Evolutionary conservation across 306 rosid species (phyloP).

Genomic region (Delonix regia): DNA sequence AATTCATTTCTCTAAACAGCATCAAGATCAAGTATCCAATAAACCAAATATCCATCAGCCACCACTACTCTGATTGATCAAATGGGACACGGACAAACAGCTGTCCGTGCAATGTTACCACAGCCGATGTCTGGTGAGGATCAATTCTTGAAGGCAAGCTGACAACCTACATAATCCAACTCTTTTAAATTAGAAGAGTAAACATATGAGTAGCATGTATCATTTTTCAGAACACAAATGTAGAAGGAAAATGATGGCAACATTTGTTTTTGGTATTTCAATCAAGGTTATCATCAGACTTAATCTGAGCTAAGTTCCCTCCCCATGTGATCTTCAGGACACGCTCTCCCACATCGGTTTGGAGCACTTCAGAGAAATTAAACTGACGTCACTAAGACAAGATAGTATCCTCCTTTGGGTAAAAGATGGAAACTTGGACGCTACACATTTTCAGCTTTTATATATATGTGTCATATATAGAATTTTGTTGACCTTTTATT

Average conservation of each 20-base stretch:
- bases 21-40: conserved; percentile 22
- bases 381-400: not conserved
- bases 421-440: not conserved
- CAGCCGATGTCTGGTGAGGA: conserved; percentile 96
- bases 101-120: conserved; percentile 96
- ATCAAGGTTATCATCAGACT: not conserved
- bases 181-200: not conserved
- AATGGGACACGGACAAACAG: conserved; percentile 94
- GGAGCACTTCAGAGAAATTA: not conserved
- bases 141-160: conserved; percentile 90
- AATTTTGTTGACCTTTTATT: not conserved
- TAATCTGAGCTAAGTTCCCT: not conserved
- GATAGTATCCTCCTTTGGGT: not conserved
- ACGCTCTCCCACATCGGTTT: not conserved
- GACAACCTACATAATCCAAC: conserved; percentile 62
- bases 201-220: not conserved
- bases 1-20: conserved; percentile 29
- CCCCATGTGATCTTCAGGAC: not conserved
- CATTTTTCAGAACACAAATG: not conserved
- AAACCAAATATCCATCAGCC: conserved; percentile 8
- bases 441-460: not conserved
- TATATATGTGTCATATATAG: not conserved
- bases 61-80: conserved; percentile 69
- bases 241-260: not conserved
- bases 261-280: not conserved